A percentile compares a stretch with the other conserved stretches of the same genome.
phyloP scores from a whole-genome alignment of 768 basidiomycete genomes.

The Leucosporidium yakuticum region DNA sequence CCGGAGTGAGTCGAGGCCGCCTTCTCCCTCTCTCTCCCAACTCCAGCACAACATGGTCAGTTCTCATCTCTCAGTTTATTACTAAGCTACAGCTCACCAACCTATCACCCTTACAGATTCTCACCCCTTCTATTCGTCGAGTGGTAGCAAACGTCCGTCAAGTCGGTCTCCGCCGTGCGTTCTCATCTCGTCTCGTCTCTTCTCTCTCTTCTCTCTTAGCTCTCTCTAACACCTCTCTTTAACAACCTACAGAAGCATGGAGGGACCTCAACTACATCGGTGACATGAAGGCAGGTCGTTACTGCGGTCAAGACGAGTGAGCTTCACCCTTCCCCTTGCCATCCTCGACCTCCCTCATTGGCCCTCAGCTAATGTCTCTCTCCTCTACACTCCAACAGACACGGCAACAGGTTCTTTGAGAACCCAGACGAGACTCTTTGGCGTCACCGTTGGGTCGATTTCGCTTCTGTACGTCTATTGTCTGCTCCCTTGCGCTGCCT shows the following conservation, averaged over 20 bases:
- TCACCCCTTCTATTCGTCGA: constrained; percentile 24
- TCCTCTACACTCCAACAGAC: constrained; percentile 49
- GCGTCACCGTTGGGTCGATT: constrained; percentile 96
- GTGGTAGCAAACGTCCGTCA: constrained; percentile 29
- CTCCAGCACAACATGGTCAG: too few relatives aligned
- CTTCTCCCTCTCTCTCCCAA: too few relatives aligned
- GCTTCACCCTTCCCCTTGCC: constrained; percentile 44
- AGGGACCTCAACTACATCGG: constrained; percentile 75
- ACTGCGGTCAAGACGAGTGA: constrained; percentile 74
- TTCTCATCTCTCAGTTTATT: too few relatives aligned
- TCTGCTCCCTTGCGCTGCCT: not conserved
- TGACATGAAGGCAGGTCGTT: constrained; percentile 79
- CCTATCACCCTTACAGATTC: not conserved
- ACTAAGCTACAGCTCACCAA: too few relatives aligned
- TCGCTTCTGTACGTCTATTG: constrained; percentile 58
- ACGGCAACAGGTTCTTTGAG: constrained; percentile 92
- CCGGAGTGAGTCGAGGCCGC: too few relatives aligned
- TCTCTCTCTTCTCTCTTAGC: too few relatives aligned
- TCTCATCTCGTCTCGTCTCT: not conserved
- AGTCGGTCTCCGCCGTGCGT: constrained; percentile 24
- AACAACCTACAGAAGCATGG: constrained; percentile 18
- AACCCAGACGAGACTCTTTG: constrained; percentile 57
- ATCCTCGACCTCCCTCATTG: not conserved
- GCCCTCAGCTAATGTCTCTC: constrained; percentile 11
- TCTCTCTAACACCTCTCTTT: not conserved